Conservation (phyloP, 2,329 filamentous ascomycete species). For the Karstenula rhodostoma region DNA sequence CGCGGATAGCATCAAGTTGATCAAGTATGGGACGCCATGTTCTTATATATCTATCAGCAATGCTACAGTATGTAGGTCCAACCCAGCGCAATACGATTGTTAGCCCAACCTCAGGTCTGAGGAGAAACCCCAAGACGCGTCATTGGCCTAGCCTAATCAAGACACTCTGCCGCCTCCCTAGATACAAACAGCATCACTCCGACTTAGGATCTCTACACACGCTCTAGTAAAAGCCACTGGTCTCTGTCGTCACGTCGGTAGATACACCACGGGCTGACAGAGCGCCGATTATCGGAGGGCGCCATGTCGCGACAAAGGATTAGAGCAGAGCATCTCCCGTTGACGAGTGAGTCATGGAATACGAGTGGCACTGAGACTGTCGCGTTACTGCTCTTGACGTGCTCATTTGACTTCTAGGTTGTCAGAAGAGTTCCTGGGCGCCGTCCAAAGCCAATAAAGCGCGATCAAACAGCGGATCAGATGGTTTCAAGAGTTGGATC, state of each 20-base stretch:
- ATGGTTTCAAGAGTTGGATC: background rate
- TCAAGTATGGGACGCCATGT: background rate
- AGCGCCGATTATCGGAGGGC: background rate
- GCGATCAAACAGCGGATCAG: background rate
- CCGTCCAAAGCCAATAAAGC: background rate
- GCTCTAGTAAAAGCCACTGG: background rate
- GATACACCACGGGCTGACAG: background rate
- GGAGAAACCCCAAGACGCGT: constrained; percentile 1
- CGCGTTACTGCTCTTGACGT: background rate
- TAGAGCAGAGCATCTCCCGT: background rate
- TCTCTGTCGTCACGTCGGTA: background rate
- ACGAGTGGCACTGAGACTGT: background rate
- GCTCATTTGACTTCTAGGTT: background rate
- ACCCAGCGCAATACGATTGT: background rate
- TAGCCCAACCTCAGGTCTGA: constrained; percentile 1
- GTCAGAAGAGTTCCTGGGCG: background rate
- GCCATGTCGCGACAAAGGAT: background rate
- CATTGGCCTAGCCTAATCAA: background rate
- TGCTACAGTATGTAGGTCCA: background rate
- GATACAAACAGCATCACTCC: background rate
- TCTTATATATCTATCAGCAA: background rate
- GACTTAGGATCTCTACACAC: background rate
- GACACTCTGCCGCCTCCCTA: background rate
- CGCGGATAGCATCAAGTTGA: background rate
- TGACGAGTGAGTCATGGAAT: background rate